These are phyloP conservation scores for Phytophthora hybrid DNA, from an alignment of 352 stramenopile genomes.

Conservation along the genomic window DNA sequence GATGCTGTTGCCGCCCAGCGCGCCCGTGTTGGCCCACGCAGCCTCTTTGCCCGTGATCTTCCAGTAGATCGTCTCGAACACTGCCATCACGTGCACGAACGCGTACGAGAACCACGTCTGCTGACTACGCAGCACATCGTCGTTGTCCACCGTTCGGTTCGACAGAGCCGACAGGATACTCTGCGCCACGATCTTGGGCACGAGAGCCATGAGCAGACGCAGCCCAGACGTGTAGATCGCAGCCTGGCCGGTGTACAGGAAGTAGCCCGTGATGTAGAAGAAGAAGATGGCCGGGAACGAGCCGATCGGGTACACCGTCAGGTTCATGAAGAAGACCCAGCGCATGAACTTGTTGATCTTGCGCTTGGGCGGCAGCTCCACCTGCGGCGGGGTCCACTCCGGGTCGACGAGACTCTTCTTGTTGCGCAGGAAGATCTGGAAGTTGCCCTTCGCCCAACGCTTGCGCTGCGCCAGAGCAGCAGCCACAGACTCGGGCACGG, in stretches of 20 bases:
- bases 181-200: slow-evolving; percentile 79
- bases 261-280: slow-evolving; percentile 82
- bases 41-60: slow-evolving; percentile 81
- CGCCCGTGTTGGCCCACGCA: slow-evolving; percentile 73
- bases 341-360: slow-evolving; percentile 84
- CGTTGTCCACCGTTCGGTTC: slow-evolving; percentile 79
- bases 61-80: slow-evolving; percentile 81
- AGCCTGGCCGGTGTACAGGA: slow-evolving; percentile 77
- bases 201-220: slow-evolving; percentile 70
- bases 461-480: slow-evolving; percentile 71
- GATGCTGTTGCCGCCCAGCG: slow-evolving; percentile 65
- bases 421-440: slow-evolving; percentile 78
- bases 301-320: slow-evolving; percentile 78
- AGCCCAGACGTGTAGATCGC: slow-evolving; percentile 77
- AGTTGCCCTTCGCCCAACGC: slow-evolving; percentile 83
- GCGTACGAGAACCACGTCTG: slow-evolving; percentile 85
- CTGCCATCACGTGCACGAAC: slow-evolving; percentile 76
- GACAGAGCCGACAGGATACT: slow-evolving; percentile 74
- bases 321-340: slow-evolving; percentile 86
- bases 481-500: slow-evolving; percentile 71
- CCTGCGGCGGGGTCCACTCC: slow-evolving; percentile 57
- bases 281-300: slow-evolving; percentile 81
- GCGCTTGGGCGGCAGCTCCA: slow-evolving; percentile 61
- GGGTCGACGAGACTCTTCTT: slow-evolving; percentile 72
- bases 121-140: slow-evolving; percentile 76